phyloP scores from a whole-genome alignment of 352 stramenopile species.

The Globisporangium middletonii region DNA sequence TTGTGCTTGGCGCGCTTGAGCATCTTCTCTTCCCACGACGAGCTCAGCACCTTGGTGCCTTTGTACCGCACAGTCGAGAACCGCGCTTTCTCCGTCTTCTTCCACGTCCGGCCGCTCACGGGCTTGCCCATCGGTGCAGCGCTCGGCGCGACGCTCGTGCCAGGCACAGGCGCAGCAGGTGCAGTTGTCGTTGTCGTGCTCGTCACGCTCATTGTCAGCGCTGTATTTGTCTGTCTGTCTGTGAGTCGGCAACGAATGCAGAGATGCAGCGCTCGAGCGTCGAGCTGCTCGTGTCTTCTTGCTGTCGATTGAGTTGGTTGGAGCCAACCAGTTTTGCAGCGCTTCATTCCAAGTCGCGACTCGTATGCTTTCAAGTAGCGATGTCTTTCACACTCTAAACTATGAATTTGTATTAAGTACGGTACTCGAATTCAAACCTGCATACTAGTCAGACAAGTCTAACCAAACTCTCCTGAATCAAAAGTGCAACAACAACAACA shows the following conservation, averaged over 20 bases:
- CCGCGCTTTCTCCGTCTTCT: conserved; percentile 76
- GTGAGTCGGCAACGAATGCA: neutral
- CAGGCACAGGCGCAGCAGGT: neutral
- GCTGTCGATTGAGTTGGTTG: neutral
- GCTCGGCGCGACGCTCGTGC: conserved; percentile 12
- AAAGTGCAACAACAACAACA: neutral
- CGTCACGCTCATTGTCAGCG: conserved; percentile 5
- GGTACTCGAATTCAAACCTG: too few species aligned
- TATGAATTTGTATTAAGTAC: too few species aligned
- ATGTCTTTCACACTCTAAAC: too few species aligned
- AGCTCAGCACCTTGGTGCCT: conserved; percentile 76
- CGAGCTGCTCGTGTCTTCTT: neutral
- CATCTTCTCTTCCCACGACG: conserved; percentile 86
- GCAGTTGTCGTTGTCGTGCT: conserved; percentile 17
- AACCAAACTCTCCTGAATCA: neutral
- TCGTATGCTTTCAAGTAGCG: too few species aligned
- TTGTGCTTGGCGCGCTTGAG: conserved; percentile 68
- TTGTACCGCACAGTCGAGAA: conserved; percentile 74
- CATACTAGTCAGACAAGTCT: too few species aligned
- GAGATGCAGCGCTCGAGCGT: too few species aligned
- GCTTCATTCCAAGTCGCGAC: too few species aligned
- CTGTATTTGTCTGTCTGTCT: neutral
- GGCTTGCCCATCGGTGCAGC: conserved; percentile 45
- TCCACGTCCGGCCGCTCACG: conserved; percentile 78
- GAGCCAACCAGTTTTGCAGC: too few species aligned